These are phyloP conservation scores for Hawksworthiomyces lignivorus DNA, from an alignment of 2,329 filamentous ascomycete species.

Conservation along the genomic window DNA sequence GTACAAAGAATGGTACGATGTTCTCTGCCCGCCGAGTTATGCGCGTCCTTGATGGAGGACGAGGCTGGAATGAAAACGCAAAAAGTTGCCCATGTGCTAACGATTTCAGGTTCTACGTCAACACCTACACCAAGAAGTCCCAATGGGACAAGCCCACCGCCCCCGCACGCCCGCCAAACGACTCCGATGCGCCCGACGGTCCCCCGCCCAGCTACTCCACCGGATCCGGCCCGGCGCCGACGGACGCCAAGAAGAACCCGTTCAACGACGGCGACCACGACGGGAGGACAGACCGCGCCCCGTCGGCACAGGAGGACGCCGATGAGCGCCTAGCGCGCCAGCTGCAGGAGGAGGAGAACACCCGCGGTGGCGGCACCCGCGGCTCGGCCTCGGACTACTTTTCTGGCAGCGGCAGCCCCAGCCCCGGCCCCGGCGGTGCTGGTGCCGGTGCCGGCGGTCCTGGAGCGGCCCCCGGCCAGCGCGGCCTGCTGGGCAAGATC, in stretches of 20 bases:
- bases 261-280: slow-evolving; percentile 33
- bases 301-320: slow-evolving; percentile 38
- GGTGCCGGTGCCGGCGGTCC: slow-evolving; percentile 28
- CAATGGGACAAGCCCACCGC: slow-evolving; percentile 81
- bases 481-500: slow-evolving; percentile 46
- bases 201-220: slow-evolving; percentile 62
- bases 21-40: no score
- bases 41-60: no score
- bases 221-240: slow-evolving; percentile 35
- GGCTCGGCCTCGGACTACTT: slow-evolving; percentile 28
- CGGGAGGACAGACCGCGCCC: slow-evolving; percentile 26
- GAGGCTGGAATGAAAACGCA: no score
- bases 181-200: slow-evolving; percentile 39
- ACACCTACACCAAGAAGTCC: slow-evolving; percentile 78
- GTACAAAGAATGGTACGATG: slow-evolving; percentile 65
- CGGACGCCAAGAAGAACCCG: slow-evolving; percentile 62
- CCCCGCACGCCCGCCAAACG: slow-evolving; percentile 43
- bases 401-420: slow-evolving; percentile 14
- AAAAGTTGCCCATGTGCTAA: no score
- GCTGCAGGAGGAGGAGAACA: slow-evolving; percentile 78
- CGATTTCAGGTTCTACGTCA: slow-evolving; percentile 87
- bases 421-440: not conserved
- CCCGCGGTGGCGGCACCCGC: slow-evolving; percentile 32
- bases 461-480: slow-evolving; percentile 27
- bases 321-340: slow-evolving; percentile 69